These are phyloP conservation scores for Dendrobium huoshanense DNA, from an alignment of 106 monocot genomes.

Conservation along the genomic window DNA sequence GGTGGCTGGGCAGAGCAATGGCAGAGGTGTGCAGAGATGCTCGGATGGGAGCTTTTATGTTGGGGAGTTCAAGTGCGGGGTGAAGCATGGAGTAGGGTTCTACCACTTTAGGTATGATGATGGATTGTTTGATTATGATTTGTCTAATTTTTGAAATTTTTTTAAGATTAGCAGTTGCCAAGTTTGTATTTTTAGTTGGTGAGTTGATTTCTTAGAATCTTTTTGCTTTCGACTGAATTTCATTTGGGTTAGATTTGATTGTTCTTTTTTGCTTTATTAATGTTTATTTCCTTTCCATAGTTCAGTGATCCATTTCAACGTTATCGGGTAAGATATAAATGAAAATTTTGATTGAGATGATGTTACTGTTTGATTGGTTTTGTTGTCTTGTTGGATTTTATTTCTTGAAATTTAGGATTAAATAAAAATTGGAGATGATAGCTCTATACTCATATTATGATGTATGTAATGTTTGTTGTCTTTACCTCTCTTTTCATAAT, in stretches of 20 bases:
- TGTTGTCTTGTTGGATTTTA: not conserved
- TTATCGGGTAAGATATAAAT: too few relatives aligned
- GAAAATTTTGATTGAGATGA: too few relatives aligned
- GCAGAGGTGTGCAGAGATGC: constrained; percentile 42
- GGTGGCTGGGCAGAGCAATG: constrained; percentile 55
- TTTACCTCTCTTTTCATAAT: not conserved
- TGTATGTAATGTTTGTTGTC: not conserved
- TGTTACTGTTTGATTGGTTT: not conserved
- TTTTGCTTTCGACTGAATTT: not conserved
- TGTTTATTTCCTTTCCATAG: too few relatives aligned
- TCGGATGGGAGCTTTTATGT: constrained; percentile 51
- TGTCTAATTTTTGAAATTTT: not conserved
- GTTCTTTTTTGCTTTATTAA: too few relatives aligned
- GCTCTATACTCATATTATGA: too few relatives aligned
- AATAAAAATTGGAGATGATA: too few relatives aligned
- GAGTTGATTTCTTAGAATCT: not conserved
- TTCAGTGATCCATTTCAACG: too few relatives aligned
- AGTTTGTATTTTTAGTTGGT: not conserved
- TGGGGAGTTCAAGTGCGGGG: constrained; percentile 49
- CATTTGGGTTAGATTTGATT: too few relatives aligned
- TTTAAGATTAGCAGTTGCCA: not conserved
- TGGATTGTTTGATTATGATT: not conserved
- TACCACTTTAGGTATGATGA: constrained; percentile 51
- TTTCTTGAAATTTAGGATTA: not conserved
- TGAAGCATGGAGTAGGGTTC: constrained; percentile 53